Evolutionary conservation across 1,284 basidiomycete species (phyloP).

Genomic region (Cryptococcus sp.): DNA sequence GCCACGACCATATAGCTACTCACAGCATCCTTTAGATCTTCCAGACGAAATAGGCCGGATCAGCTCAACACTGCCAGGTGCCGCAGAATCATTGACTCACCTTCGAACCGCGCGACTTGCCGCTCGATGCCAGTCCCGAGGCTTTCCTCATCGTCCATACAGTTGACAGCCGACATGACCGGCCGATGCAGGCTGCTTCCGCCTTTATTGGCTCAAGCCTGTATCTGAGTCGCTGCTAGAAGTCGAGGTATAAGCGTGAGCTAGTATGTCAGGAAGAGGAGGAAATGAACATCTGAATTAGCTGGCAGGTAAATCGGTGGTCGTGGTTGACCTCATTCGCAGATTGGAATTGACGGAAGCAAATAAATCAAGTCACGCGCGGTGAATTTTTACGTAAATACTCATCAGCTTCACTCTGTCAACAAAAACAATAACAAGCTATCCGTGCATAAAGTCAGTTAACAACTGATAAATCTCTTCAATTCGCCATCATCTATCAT

Average conservation of each 20-base stretch:
- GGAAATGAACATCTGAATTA: background rate
- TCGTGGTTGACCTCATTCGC: no score
- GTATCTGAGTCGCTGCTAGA: no score
- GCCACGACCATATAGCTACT: background rate
- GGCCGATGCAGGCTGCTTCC: no score
- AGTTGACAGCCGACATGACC: background rate
- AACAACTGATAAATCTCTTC: background rate
- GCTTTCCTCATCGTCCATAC: slow-evolving; percentile 14
- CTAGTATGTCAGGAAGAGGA: background rate
- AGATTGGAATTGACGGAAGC: background rate
- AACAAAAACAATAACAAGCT: slow-evolving; percentile 1
- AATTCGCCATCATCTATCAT: background rate
- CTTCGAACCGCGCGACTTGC: slow-evolving; percentile 8
- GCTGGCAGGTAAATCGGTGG: no score
- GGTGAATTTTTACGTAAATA: background rate
- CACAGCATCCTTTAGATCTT: background rate
- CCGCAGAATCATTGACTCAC: background rate
- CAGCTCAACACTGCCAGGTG: no score
- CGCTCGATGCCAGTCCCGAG: slow-evolving; percentile 13
- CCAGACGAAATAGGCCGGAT: no score
- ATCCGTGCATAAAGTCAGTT: background rate
- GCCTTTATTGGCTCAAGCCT: no score
- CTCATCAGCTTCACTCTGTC: background rate
- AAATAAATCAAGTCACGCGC: slow-evolving; percentile 1
- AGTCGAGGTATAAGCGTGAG: background rate